Percentiles rank a stretch among this genome's conserved stretches.
These are phyloP conservation scores for Pleodorina starrii DNA, from an alignment of 139 green algal genomes.

Conservation along the genomic window DNA sequence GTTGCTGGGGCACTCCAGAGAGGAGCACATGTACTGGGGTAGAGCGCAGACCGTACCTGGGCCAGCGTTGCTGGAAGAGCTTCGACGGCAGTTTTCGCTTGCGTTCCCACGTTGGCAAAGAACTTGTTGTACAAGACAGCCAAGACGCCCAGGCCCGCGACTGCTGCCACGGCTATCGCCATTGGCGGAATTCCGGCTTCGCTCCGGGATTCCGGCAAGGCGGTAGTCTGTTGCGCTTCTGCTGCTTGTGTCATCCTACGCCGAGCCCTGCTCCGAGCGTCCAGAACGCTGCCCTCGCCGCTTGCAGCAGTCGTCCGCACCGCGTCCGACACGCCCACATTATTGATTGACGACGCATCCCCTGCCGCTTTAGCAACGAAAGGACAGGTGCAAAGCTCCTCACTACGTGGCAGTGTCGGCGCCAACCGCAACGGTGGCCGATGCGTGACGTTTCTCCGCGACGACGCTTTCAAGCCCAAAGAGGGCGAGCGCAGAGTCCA, in stretches of 20 bases:
- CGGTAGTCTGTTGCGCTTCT: background rate
- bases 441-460: background rate
- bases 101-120: conserved; percentile 32
- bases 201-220: background rate
- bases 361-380: background rate
- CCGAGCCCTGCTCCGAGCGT: background rate
- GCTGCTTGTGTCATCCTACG: background rate
- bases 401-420: background rate
- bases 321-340: conserved; percentile 2
- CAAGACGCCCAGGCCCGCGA: conserved; percentile 46
- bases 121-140: conserved; percentile 51
- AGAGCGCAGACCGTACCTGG: conserved; percentile 18
- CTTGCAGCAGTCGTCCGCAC: conserved; percentile 9
- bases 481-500: background rate
- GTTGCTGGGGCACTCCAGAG: too few relatives aligned
- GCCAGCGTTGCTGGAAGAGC: conserved; percentile 1
- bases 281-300: background rate
- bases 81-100: conserved; percentile 14
- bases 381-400: background rate
- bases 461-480: background rate
- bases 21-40: too few relatives aligned
- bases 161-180: background rate
- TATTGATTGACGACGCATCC: background rate
- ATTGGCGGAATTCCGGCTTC: conserved; percentile 2
- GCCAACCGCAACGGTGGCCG: background rate